These are phyloP conservation scores for Gnomoniopsis smithogilvyi DNA, from an alignment of 2,329 filamentous ascomycete genomes.

Conservation along the genomic window DNA sequence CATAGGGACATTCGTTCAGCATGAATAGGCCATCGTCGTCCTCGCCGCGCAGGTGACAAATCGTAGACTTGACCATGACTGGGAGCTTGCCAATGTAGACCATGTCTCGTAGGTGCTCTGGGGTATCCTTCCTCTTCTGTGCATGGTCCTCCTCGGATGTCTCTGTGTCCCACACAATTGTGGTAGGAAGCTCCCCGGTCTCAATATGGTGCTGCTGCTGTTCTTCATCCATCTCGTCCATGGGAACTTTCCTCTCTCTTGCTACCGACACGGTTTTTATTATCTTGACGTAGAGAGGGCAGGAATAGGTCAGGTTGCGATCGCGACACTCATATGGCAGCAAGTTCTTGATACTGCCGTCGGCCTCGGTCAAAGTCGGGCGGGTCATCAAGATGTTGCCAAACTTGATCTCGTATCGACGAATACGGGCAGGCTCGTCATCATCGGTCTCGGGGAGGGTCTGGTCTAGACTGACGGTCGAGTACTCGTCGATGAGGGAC, in stretches of 20 bases:
- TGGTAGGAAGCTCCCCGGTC: conserved; percentile 57
- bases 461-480: conserved; percentile 88
- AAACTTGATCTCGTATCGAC: conserved; percentile 93
- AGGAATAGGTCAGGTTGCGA: conserved; percentile 93
- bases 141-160: conserved; percentile 50
- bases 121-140: conserved; percentile 44
- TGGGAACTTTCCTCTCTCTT: conserved; percentile 66
- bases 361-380: conserved; percentile 88
- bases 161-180: conserved; percentile 60
- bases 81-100: conserved; percentile 95
- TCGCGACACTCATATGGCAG: conserved; percentile 93
- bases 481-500: conserved; percentile 89
- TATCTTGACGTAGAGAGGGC: conserved; percentile 86
- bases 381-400: conserved; percentile 84
- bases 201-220: conserved; percentile 53
- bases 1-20: conserved; percentile 95
- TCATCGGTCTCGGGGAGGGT: conserved; percentile 75
- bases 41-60: conserved; percentile 83
- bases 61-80: conserved; percentile 97
- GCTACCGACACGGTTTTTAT: conserved; percentile 81
- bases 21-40: conserved; percentile 83
- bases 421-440: conserved; percentile 77
- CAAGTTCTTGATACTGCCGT: conserved; percentile 81
- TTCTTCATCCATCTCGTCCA: conserved; percentile 66
- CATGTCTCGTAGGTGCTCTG: conserved; percentile 62